Conservation (phyloP, 805 yeast species). For the Myxozyma neotropica region DNA sequence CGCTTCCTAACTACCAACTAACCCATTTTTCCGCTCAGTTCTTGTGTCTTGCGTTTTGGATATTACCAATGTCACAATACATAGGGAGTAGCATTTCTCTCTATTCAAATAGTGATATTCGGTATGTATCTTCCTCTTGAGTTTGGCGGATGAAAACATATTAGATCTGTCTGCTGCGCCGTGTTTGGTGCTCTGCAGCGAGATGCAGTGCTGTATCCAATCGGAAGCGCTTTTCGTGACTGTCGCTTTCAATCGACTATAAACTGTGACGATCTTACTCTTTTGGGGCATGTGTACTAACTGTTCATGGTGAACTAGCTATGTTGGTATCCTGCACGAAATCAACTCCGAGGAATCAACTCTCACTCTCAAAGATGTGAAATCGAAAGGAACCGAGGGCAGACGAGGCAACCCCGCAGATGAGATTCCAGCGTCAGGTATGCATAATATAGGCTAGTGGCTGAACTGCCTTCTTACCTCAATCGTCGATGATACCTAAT, state of each 20-base stretch:
- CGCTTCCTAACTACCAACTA: neutral
- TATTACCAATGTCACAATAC: constrained; percentile 74
- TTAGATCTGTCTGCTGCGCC: too few relatives aligned
- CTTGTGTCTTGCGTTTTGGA: neutral
- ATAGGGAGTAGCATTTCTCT: constrained; percentile 87
- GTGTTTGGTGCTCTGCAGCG: too few relatives aligned
- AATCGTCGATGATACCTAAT: neutral
- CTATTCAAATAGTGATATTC: constrained; percentile 73
- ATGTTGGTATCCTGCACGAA: constrained; percentile 84
- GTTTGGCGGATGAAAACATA: neutral
- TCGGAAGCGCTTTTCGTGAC: too few relatives aligned
- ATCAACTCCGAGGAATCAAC: constrained; percentile 91
- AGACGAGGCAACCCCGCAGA: constrained; percentile 68
- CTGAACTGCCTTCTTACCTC: constrained; percentile 20
- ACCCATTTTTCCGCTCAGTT: neutral
- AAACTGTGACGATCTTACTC: too few relatives aligned
- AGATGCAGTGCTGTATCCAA: too few relatives aligned
- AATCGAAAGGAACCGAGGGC: constrained; percentile 91
- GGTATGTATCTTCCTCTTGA: constrained; percentile 42
- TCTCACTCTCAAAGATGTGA: constrained; percentile 76
- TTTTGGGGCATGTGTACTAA: too few relatives aligned
- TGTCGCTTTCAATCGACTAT: too few relatives aligned
- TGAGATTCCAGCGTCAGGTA: constrained; percentile 67
- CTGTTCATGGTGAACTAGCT: constrained; percentile 48
- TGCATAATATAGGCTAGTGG: neutral